Evolutionary conservation across 78 protist genomes (phyloP).

Genomic region (Polysphondylium violaceum): DNA sequence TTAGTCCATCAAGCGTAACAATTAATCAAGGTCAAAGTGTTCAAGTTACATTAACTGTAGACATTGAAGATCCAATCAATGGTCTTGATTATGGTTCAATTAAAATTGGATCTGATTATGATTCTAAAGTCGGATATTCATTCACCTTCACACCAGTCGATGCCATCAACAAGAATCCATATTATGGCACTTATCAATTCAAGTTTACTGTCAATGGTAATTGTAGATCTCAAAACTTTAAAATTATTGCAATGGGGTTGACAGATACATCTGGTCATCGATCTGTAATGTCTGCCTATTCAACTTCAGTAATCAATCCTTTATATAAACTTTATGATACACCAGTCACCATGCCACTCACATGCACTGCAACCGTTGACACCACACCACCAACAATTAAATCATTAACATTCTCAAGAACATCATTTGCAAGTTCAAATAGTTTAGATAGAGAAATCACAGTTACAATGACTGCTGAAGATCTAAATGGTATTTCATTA

Average conservation of each 20-base stretch:
- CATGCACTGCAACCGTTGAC: constrained; percentile 3
- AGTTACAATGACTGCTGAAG: too few relatives aligned
- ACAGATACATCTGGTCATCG: background rate
- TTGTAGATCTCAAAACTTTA: background rate
- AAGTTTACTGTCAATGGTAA: background rate
- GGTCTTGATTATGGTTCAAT: constrained; percentile 1
- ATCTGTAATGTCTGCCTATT: background rate
- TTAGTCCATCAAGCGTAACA: too few relatives aligned
- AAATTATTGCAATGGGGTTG: background rate
- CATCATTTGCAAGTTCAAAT: background rate
- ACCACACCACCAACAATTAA: background rate
- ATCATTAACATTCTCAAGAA: constrained; percentile 3
- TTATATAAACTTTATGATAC: too few relatives aligned
- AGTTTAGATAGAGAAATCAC: background rate
- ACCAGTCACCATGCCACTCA: too few relatives aligned
- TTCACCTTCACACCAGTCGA: background rate
- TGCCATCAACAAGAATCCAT: background rate
- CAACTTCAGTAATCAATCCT: background rate
- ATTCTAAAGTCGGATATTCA: background rate
- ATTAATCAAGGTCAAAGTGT: background rate
- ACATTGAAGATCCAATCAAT: background rate
- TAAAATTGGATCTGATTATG: background rate
- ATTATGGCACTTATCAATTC: background rate
- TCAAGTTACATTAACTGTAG: too few relatives aligned
- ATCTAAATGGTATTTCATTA: background rate